Percentiles rank a stretch among this genome's conserved stretches.
These are phyloP conservation scores for Cercophora scortea DNA, from an alignment of 495 filamentous ascomycete genomes.

Conservation along the genomic window DNA sequence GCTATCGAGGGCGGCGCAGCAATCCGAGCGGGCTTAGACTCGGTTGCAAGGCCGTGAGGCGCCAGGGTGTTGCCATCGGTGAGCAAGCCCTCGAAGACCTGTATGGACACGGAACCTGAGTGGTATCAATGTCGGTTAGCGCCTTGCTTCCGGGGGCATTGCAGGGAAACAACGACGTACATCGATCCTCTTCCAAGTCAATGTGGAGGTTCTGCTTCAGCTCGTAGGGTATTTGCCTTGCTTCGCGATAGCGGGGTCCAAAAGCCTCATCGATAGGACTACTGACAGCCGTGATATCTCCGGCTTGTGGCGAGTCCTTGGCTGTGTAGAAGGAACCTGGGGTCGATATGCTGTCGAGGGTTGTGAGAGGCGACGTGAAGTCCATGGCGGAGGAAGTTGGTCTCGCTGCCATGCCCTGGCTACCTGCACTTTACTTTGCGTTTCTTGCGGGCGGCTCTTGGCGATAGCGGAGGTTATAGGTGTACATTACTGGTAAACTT, in stretches of 20 bases:
- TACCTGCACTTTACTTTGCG: no score
- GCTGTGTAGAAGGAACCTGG: conserved; percentile 15
- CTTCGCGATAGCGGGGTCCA: conserved; percentile 39
- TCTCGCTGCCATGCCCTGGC: no score
- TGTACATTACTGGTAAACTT: no score
- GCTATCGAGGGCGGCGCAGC: conserved; percentile 55
- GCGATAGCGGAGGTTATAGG: no score
- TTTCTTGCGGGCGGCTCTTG: no score
- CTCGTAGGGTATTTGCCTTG: conserved; percentile 50
- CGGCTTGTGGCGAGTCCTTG: conserved; percentile 6
- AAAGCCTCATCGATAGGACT: conserved; percentile 7
- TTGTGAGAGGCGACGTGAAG: conserved; percentile 15
- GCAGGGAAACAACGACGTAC: conserved; percentile 30
- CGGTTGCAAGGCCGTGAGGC: not conserved
- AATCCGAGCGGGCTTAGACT: conserved; percentile 32
- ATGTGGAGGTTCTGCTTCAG: conserved; percentile 59
- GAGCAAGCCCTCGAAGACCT: conserved; percentile 58
- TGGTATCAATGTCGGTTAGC: not conserved
- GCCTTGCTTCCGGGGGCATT: not conserved
- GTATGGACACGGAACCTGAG: conserved; percentile 60
- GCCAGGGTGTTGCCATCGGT: conserved; percentile 39
- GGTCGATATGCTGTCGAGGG: conserved; percentile 10
- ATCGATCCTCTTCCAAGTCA: conserved; percentile 69
- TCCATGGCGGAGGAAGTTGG: conserved; percentile 4
- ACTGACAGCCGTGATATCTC: conserved; percentile 12